A percentile compares a stretch with the other conserved stretches of the same genome.
Conservation (phyloP, 2,329 filamentous ascomycete genomes). For the Cordyceps farinosa region DNA sequence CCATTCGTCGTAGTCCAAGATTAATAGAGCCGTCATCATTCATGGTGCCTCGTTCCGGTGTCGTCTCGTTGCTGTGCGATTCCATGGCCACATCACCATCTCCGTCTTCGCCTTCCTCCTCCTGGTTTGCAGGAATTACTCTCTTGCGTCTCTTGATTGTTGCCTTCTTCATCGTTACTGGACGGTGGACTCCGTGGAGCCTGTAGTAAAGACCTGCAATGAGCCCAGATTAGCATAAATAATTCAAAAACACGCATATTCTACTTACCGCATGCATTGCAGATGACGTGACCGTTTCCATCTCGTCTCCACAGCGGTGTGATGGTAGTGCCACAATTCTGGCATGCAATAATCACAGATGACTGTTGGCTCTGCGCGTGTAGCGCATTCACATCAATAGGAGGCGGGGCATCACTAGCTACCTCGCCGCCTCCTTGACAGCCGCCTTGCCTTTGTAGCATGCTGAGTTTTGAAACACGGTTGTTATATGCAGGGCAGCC, state of each 20-base stretch:
- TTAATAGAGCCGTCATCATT: conserved; percentile 65
- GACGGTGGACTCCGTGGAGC: conserved; percentile 86
- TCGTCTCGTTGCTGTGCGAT: conserved; percentile 35
- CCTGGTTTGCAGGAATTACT: conserved; percentile 74
- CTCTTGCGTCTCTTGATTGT: conserved; percentile 95
- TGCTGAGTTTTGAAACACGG: conserved; percentile 77
- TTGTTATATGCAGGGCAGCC: conserved; percentile 98
- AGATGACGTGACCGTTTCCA: conserved; percentile 92
- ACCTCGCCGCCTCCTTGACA: conserved; percentile 30
- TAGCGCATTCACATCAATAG: conserved; percentile 39
- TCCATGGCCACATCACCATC: conserved; percentile 43
- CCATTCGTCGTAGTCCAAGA: conserved; percentile 52
- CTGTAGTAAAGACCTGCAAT: conserved; percentile 85
- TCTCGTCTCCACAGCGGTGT: conserved; percentile 95
- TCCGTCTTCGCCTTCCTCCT: conserved; percentile 47
- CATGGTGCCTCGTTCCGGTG: conserved; percentile 50
- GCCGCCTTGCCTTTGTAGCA: conserved; percentile 46
- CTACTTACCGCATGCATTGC: conserved; percentile 89
- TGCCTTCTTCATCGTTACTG: conserved; percentile 97
- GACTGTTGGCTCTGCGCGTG: conserved; percentile 25
- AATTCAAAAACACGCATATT: not conserved
- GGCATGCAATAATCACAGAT: conserved; percentile 74
- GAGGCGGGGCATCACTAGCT: conserved; percentile 17
- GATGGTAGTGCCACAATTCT: conserved; percentile 95
- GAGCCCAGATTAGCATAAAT: not conserved